Evolutionary conservation across 1,284 basidiomycete genomes (phyloP), one percentile per base, ranked within the genome.

Genomic region (Moniliella sp.): DNA sequence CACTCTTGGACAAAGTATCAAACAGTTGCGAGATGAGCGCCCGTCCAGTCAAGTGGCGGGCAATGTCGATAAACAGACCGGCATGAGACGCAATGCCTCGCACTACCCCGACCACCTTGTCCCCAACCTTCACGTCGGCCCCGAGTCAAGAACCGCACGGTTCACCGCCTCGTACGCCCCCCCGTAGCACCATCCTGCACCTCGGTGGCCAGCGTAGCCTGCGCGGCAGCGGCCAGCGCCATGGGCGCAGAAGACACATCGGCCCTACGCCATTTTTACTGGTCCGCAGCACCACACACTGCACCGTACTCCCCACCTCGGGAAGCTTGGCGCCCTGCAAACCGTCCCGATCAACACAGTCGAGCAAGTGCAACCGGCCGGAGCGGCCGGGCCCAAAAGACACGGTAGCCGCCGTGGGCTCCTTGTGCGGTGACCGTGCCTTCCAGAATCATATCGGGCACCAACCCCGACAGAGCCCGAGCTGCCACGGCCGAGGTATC

Each of bases 11-110:
- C 86, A 77, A 58, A 88, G 18, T 45, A 38, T 59, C 56, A 18
- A 55, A 53, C 9, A 91, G 69, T 62, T 93, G 82, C 57, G 73
- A 76, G 58, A 94, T 94, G 63, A 88, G 83, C 15, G 94, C 76
- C 14, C 88, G 74, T 33, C 78, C 86, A 50, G 83, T 80, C 18
- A 91, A 65, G 30, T 70, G 70, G 30, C 76, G 71, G 11, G 81
- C 82, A 14, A 97, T 62, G 25, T 73, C 72, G 3, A 97, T 80
- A 91, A 91, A 94, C n/a, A 97, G 59, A 10, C 88, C 88, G 48
- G 77, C 73, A 31, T 82, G 76, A 13, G 74, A n/a, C n/a, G 74
- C n/a, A 27, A 94, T 68, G 43, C 73, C 77, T 64, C 83, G 88
- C 55, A 94, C 72, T 55, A 91, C 81, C 8, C 88, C 88, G 32